Evolutionary conservation across 768 basidiomycete species (phyloP), one percentile per base, ranked within the genome.

Genomic region (Melanogaster broomeanus): DNA sequence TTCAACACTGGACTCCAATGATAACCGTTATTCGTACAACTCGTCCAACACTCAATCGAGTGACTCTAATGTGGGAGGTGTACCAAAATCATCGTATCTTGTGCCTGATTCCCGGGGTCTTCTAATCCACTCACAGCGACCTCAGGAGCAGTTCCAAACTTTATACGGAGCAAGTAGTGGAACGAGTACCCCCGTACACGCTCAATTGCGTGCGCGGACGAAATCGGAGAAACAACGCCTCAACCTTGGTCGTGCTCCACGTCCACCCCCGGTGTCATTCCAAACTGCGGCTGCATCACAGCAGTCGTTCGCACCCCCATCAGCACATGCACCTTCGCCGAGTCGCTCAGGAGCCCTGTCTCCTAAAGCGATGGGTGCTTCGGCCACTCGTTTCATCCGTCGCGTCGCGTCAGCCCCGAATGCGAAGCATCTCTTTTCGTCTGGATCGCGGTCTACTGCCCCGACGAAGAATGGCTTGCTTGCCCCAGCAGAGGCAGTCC

Each of bases 401-500:
- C 86, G 96, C 43, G 96, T 98, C 42, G 93, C 95, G 4, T 97
- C 93, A 9, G 95, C 97, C 3, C 96, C 96, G 3, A 99, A 98
- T 65, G 88, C 94, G 30, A 98, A 98, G 67, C 89, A 87, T 25
- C 77, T 99, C 27, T 93, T 98, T 68, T 75, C 77, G 34, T 72
- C 83, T 40, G 72, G 80, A 49, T 77, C 83, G 38, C 80, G 84
- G 22, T 80, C 81, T 18, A 62, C 78, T 4, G 75, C 79, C 1
- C 82, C 82, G 2, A 87, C 85, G 25, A 88, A 82, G 74, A 90
- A 91, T 61, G 89, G 90, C 13, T 72, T 93, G 38, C 75, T 93
- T 35, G 84, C 92, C 13, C 89, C 90, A 4, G 80, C 79, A 9
- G 82, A 86, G 42, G 60, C 74, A 24, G 69, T 84, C 28, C 85